phyloP scores from a whole-genome alignment of 1,284 basidiomycete species.

The Flammula alnicola region DNA sequence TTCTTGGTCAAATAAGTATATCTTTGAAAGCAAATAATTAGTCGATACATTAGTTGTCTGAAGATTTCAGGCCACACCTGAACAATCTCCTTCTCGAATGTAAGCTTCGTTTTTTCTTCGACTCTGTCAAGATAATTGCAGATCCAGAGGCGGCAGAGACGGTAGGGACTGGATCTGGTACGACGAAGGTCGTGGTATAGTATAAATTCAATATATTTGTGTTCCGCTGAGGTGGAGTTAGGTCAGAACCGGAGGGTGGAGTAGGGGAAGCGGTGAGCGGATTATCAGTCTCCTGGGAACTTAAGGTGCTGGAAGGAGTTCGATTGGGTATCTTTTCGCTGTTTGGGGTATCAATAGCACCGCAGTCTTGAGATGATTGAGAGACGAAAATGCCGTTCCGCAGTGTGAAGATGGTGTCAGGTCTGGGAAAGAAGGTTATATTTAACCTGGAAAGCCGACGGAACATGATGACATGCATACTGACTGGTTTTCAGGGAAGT shows the following conservation, averaged over 20 bases:
- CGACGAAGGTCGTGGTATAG: conserved; percentile 8
- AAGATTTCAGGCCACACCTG: no score
- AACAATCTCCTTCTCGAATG: background rate
- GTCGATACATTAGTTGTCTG: no score
- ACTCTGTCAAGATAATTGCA: background rate
- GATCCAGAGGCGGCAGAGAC: background rate
- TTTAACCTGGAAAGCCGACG: background rate
- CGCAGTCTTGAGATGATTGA: conserved; percentile 12
- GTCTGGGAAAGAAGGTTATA: background rate
- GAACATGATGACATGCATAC: background rate
- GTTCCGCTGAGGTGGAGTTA: background rate
- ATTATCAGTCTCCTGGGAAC: background rate
- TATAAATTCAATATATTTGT: conserved; percentile 2
- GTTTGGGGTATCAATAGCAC: background rate
- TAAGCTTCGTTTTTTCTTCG: background rate
- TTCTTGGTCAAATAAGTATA: no score
- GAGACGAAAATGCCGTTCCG: conserved; percentile 18
- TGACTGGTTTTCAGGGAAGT: conserved; percentile 13
- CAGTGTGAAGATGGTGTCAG: conserved; percentile 15
- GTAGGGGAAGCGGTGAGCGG: background rate
- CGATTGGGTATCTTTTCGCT: no score
- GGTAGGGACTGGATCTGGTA: conserved; percentile 8
- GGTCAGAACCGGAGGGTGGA: background rate
- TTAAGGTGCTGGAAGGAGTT: background rate
- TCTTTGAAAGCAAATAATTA: no score